Evolutionary conservation across 192 early-diverging fungal species (phyloP).

Genomic region (Umbelopsis sp.): DNA sequence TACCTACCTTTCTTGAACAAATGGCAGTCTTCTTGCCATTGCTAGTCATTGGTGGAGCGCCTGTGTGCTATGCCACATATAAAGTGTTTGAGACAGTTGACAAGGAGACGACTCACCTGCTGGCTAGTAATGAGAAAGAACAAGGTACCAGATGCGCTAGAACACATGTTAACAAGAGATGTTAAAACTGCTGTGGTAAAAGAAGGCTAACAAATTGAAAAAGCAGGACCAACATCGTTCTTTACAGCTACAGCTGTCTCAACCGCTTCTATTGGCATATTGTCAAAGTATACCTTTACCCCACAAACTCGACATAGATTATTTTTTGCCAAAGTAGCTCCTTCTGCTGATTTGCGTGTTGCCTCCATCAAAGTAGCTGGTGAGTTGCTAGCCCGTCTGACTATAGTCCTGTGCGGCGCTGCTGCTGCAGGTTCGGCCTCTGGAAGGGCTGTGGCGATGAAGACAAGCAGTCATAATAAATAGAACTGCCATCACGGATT

Average conservation of each 20-base stretch:
- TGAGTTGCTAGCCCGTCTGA: conserved; percentile 28
- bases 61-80: conserved; percentile 33
- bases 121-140: conserved; percentile 5
- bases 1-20: not conserved
- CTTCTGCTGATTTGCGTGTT: conserved; percentile 28
- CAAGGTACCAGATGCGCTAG: not conserved
- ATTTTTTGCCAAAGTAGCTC: conserved; percentile 37
- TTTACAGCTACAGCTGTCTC: conserved; percentile 15
- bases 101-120: conserved; percentile 12
- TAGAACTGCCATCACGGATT: too few species aligned
- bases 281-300: conserved; percentile 28
- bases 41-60: conserved; percentile 30
- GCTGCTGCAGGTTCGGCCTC: conserved; percentile 30
- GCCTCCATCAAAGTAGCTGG: conserved; percentile 31
- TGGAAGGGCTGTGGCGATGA: conserved; percentile 20
- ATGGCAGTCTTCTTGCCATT: conserved; percentile 38
- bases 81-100: conserved; percentile 30
- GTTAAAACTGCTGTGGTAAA: too few species aligned
- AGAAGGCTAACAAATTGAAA: not conserved
- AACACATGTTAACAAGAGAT: not conserved
- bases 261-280: conserved; percentile 10
- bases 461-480: not conserved
- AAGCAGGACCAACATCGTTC: conserved; percentile 3
- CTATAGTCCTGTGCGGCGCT: conserved; percentile 32
- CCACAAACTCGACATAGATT: conserved; percentile 33